A percentile compares a stretch with the other conserved stretches of the same genome.
Conservation (phyloP, 495 filamentous ascomycete species). For the Bryoglossum gracile region DNA sequence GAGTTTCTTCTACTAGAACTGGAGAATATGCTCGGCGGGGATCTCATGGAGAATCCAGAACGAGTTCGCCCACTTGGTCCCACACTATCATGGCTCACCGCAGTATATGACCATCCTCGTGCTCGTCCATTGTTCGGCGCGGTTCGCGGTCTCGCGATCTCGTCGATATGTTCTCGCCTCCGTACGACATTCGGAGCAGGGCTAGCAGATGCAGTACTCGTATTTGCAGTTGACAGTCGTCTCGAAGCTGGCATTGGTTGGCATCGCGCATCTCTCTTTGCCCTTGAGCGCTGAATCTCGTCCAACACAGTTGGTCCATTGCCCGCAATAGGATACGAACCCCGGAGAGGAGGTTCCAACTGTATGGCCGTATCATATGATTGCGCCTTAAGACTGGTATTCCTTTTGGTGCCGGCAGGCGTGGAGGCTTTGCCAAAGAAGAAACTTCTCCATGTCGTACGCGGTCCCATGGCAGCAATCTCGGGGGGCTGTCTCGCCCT, state of each 20-base stretch:
- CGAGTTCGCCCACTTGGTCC: slow-evolving; percentile 11
- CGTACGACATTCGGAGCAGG: slow-evolving; percentile 6
- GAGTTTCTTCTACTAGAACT: slow-evolving; percentile 9
- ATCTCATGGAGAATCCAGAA: slow-evolving; percentile 21
- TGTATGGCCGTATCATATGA: slow-evolving; percentile 26
- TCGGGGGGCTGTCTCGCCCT: no score
- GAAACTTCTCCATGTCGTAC: slow-evolving; percentile 11
- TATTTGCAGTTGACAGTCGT: background rate
- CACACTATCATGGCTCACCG: background rate
- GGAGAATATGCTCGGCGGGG: slow-evolving; percentile 10
- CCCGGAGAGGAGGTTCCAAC: slow-evolving; percentile 21
- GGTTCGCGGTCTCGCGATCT: slow-evolving; percentile 8
- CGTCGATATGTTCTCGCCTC: slow-evolving; percentile 1
- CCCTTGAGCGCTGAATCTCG: slow-evolving; percentile 8
- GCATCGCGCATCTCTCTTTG: slow-evolving; percentile 1
- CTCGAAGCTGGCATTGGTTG: no score
- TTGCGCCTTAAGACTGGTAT: slow-evolving; percentile 4
- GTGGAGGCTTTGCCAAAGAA: slow-evolving; percentile 7
- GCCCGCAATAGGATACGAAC: slow-evolving; percentile 27
- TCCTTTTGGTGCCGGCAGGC: slow-evolving; percentile 2
- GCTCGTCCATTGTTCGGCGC: slow-evolving; percentile 17
- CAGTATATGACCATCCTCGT: slow-evolving; percentile 2
- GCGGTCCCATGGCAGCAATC: slow-evolving; percentile 18
- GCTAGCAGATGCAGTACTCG: background rate
- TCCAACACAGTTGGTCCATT: slow-evolving; percentile 22